Percentiles rank a stretch among this genome's conserved stretches.
phyloP scores from a whole-genome alignment of 2,329 filamentous ascomycete genomes.

The Neonectria coccinea region DNA sequence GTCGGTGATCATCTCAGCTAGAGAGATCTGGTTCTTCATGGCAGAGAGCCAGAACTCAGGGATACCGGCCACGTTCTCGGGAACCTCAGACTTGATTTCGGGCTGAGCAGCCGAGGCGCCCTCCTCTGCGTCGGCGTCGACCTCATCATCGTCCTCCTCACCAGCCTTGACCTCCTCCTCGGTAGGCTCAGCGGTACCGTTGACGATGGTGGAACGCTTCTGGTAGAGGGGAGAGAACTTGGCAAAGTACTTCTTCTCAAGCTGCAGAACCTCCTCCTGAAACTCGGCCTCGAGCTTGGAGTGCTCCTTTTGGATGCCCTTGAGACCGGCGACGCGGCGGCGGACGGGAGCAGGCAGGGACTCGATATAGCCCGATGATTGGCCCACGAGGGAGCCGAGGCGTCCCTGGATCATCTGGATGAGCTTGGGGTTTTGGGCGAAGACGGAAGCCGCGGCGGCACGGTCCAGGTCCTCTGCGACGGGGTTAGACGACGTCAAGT shows the following conservation, averaged over 20 bases:
- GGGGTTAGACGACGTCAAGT: slow-evolving; percentile 37
- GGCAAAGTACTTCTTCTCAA: slow-evolving; percentile 99
- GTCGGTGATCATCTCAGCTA: slow-evolving; percentile 98
- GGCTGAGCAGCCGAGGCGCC: slow-evolving; percentile 66
- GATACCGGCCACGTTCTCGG: slow-evolving; percentile 77
- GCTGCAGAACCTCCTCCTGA: slow-evolving; percentile 96
- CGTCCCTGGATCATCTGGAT: slow-evolving; percentile 98
- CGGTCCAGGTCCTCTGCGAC: slow-evolving; percentile 87
- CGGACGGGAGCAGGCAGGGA: slow-evolving; percentile 90
- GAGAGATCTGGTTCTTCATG: slow-evolving; percentile 99
- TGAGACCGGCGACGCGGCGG: slow-evolving; percentile 92
- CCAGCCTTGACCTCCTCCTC: slow-evolving; percentile 89
- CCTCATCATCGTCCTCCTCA: slow-evolving; percentile 81
- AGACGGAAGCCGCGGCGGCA: slow-evolving; percentile 87
- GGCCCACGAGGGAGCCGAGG: slow-evolving; percentile 90
- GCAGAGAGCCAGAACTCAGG: slow-evolving; percentile 99
- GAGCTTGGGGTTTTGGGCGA: slow-evolving; percentile 94
- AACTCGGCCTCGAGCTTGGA: slow-evolving; percentile 98
- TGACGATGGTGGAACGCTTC: slow-evolving; percentile 93
- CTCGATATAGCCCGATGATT: slow-evolving; percentile 98
- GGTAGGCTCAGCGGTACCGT: slow-evolving; percentile 86
- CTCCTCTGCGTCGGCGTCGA: slow-evolving; percentile 76
- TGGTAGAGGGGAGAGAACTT: slow-evolving; percentile 98
- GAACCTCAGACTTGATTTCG: slow-evolving; percentile 69
- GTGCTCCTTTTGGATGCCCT: slow-evolving; percentile 98